Evolutionary conservation across 1,284 basidiomycete genomes (phyloP).

Genomic region (Ganoderma lingzhi): DNA sequence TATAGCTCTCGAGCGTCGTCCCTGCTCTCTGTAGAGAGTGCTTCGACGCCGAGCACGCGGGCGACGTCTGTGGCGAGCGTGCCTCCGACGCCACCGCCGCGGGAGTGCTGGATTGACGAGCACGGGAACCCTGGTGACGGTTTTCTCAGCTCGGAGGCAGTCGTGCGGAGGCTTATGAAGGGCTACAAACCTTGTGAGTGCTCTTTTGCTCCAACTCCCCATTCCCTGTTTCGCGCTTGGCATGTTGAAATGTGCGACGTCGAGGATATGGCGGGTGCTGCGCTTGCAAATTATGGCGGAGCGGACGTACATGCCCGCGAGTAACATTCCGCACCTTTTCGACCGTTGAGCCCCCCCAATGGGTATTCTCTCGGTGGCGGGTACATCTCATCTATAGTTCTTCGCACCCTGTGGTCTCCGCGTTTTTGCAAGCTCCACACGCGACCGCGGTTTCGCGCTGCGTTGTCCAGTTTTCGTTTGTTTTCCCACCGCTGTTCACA

Average conservation of each 20-base stretch:
- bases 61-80: conserved; percentile 40
- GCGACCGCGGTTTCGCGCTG: no score
- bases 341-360: not conserved
- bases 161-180: conserved; percentile 65
- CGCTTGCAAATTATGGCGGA: not conserved
- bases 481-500: no score
- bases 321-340: not conserved
- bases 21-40: conserved; percentile 21
- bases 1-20: conserved; percentile 33
- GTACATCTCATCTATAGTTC: no score
- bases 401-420: no score
- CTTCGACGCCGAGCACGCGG: conserved; percentile 21
- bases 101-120: conserved; percentile 59
- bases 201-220: not conserved
- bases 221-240: not conserved
- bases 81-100: conserved; percentile 43
- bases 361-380: no score
- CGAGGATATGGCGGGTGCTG: not conserved
- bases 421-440: no score
- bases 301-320: not conserved
- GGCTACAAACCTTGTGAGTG: conserved; percentile 71
- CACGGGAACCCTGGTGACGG: conserved; percentile 57
- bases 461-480: no score
- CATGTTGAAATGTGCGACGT: not conserved
- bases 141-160: conserved; percentile 67